Percentiles rank a stretch among this genome's conserved stretches.
Conservation (phyloP, 2,329 filamentous ascomycete species). For the Leptographium galeiforme region DNA sequence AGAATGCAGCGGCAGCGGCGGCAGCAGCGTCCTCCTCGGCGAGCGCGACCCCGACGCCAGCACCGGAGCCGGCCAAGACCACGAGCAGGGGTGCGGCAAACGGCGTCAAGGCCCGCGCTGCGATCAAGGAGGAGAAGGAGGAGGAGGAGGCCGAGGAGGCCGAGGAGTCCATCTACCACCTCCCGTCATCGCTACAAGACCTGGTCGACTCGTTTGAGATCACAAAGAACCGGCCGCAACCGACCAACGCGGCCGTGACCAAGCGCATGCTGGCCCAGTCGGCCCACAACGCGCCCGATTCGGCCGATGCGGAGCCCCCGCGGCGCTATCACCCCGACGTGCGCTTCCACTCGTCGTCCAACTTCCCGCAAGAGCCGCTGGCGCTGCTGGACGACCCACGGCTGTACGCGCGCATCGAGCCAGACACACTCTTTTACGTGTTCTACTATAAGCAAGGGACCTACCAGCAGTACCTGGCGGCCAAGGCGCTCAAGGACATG, state of each 20-base stretch:
- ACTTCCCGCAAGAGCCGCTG: constrained; percentile 88
- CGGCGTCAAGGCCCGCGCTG: constrained; percentile 27
- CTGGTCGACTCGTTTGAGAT: constrained; percentile 82
- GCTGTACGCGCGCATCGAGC: constrained; percentile 79
- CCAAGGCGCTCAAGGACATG: constrained; percentile 93
- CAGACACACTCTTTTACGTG: constrained; percentile 93
- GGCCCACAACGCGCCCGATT: constrained; percentile 59
- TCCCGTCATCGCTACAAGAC: constrained; percentile 79
- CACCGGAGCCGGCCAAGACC: constrained; percentile 26
- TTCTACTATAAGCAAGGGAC: constrained; percentile 98
- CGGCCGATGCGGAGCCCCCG: constrained; percentile 67
- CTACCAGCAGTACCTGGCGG: constrained; percentile 88
- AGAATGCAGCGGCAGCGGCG: constrained; percentile 18
- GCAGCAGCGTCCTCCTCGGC: constrained; percentile 11
- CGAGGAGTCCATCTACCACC: constrained; percentile 81
- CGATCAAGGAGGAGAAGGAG: constrained; percentile 29
- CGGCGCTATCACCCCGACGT: constrained; percentile 74
- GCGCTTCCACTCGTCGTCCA: constrained; percentile 58
- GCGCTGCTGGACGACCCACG: constrained; percentile 82
- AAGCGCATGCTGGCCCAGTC: constrained; percentile 65
- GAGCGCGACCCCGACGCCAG: constrained; percentile 10
- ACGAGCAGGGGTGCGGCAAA: constrained; percentile 21
- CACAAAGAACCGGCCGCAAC: constrained; percentile 55
- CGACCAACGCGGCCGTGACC: constrained; percentile 50
- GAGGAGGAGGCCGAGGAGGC: constrained; percentile 22